These are phyloP conservation scores for Fusarium anthophilum DNA, from an alignment of 2,329 filamentous ascomycete genomes.

Conservation along the genomic window DNA sequence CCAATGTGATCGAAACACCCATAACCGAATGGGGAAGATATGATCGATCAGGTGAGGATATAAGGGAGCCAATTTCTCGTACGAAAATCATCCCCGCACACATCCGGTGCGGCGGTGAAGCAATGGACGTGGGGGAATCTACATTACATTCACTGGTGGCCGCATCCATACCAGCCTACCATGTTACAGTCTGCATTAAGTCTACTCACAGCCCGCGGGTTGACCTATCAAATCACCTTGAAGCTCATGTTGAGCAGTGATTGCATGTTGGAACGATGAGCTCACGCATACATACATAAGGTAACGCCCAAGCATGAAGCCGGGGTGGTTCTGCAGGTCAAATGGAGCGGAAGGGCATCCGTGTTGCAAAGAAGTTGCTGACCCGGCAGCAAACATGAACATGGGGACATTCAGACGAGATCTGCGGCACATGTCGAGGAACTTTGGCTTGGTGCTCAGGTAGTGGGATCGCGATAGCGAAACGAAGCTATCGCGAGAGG, in stretches of 20 bases:
- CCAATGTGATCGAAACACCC: background rate
- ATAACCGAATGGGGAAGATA: slow-evolving; percentile 21
- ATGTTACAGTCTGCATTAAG: slow-evolving; percentile 27
- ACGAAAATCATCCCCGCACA: slow-evolving; percentile 22
- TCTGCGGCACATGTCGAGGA: slow-evolving; percentile 11
- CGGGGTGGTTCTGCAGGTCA: slow-evolving; percentile 30
- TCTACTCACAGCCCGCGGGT: slow-evolving; percentile 17
- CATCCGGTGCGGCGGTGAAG: slow-evolving; percentile 30
- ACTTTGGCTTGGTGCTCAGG: background rate
- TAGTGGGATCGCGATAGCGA: slow-evolving; percentile 17
- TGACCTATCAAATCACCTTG: slow-evolving; percentile 21
- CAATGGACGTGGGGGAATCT: slow-evolving; percentile 23
- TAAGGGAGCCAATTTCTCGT: slow-evolving; percentile 13
- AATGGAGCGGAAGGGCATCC: slow-evolving; percentile 15
- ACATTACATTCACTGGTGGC: slow-evolving; percentile 7
- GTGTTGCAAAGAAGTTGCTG: slow-evolving; percentile 13
- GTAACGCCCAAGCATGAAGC: slow-evolving; percentile 8
- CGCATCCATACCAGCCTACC: slow-evolving; percentile 36
- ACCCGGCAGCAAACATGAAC: slow-evolving; percentile 19
- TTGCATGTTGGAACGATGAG: slow-evolving; percentile 17
- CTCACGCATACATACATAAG: slow-evolving; percentile 22
- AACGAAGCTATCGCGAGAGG: slow-evolving; percentile 21
- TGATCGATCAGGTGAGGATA: slow-evolving; percentile 29
- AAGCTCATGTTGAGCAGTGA: slow-evolving; percentile 15
- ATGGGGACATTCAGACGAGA: slow-evolving; percentile 16